Conservation (phyloP, 345 rosid genomes). For the Cardamine resedifolia region DNA sequence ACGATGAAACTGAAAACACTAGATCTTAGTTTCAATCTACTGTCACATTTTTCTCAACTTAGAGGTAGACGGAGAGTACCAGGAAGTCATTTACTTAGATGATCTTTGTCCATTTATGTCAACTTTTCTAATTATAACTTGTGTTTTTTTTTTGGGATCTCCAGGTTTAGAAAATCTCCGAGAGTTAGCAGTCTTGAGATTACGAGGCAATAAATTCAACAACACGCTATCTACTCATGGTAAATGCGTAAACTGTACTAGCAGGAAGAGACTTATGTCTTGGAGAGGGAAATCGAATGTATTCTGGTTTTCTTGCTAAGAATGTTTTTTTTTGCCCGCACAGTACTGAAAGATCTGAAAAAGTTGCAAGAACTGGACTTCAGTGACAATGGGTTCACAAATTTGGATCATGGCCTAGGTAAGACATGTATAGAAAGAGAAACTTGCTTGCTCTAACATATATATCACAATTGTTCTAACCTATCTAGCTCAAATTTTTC, state of each 20-base stretch:
- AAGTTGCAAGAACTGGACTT: conserved; percentile 31
- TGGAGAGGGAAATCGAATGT: not conserved
- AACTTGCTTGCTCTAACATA: not conserved
- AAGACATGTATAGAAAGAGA: not conserved
- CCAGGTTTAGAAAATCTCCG: conserved; percentile 23
- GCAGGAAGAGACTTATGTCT: not conserved
- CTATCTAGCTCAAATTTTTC: not conserved
- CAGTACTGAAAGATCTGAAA: conserved; percentile 19
- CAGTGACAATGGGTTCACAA: conserved; percentile 4
- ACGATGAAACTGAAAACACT: conserved; percentile 20
- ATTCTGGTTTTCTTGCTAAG: not conserved
- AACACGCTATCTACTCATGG: conserved; percentile 16
- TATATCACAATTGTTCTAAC: not conserved
- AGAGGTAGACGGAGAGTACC: conserved; percentile 2
- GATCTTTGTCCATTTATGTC: not conserved
- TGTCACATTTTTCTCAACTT: conserved; percentile 17
- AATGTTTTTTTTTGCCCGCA: not conserved
- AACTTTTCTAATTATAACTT: not conserved
- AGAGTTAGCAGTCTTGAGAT: conserved; percentile 16
- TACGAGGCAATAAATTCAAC: conserved; percentile 17
- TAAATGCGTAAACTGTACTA: conserved; percentile 8
- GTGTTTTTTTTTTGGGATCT: not conserved
- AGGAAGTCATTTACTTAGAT: not conserved
- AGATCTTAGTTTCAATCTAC: conserved; percentile 20
- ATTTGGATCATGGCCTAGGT: conserved; percentile 12